phyloP scores from a whole-genome alignment of 2,329 filamentous ascomycete genomes.

The Hymenoscyphus repandus region DNA sequence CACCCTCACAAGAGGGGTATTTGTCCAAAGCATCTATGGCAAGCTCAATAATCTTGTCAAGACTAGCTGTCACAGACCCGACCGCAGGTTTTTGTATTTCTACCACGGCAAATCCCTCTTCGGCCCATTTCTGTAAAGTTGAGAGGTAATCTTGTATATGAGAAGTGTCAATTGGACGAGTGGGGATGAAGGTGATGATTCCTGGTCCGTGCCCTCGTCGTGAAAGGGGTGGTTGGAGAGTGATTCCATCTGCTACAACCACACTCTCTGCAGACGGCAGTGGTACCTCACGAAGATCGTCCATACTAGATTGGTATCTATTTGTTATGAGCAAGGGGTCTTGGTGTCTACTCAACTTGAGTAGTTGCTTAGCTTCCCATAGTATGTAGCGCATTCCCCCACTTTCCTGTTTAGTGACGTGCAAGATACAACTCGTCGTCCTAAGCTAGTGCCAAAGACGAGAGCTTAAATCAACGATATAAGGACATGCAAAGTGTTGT shows the following conservation, averaged over 20 bases:
- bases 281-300: neutral
- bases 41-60: slow-evolving; percentile 3
- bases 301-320: neutral
- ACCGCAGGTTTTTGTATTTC: slow-evolving; percentile 5
- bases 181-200: neutral
- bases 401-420: too few relatives aligned
- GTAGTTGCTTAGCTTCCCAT: too few relatives aligned
- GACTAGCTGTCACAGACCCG: neutral
- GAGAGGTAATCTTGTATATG: neutral
- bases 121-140: slow-evolving; percentile 35
- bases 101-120: slow-evolving; percentile 34
- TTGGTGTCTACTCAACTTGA: too few relatives aligned
- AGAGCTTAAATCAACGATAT: too few relatives aligned
- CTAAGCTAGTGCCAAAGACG: too few relatives aligned
- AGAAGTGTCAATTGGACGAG: neutral
- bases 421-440: too few relatives aligned
- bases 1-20: neutral
- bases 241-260: neutral
- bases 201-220: slow-evolving; percentile 3
- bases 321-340: too few relatives aligned
- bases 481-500: too few relatives aligned
- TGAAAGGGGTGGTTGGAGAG: neutral
- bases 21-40: slow-evolving; percentile 9
- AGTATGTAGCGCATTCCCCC: too few relatives aligned
- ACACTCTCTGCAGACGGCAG: neutral